Evolutionary conservation across 164 flowering plant genomes (phyloP).

Genomic region (Magnolia kwangsiensis): DNA sequence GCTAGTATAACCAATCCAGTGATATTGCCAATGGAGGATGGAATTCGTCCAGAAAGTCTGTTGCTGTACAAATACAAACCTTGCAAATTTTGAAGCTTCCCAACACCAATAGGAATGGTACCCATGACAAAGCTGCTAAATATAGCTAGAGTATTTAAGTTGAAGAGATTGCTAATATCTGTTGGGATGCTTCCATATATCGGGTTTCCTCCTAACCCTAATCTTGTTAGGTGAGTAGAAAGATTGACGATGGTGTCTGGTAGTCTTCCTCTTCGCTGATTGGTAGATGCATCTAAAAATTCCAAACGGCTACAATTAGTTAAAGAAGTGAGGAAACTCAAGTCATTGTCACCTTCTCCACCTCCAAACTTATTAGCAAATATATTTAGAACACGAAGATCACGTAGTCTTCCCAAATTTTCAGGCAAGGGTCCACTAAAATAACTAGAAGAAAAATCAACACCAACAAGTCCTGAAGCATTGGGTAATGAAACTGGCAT

Average conservation of each 20-base stretch:
- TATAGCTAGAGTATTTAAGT: constrained; percentile 12
- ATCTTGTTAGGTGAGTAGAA: constrained; percentile 1
- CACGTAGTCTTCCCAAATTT: not conserved
- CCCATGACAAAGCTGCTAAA: constrained; percentile 20
- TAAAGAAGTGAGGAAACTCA: constrained; percentile 18
- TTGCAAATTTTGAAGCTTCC: constrained; percentile 26
- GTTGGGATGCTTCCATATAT: constrained; percentile 32
- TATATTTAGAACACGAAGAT: not conserved
- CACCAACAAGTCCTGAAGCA: not conserved
- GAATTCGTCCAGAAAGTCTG: constrained; percentile 21
- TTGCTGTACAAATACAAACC: constrained; percentile 16
- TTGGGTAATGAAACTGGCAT: constrained; percentile 12
- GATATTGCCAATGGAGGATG: constrained; percentile 26
- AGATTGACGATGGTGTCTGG: constrained; percentile 29
- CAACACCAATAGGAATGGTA: constrained; percentile 22
- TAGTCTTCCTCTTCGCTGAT: constrained; percentile 26
- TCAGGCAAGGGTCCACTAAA: constrained; percentile 6
- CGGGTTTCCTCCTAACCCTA: constrained; percentile 16
- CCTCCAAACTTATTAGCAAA: constrained; percentile 10
- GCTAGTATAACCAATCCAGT: constrained; percentile 8
- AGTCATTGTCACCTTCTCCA: constrained; percentile 8
- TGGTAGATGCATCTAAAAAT: not conserved
- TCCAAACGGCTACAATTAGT: constrained; percentile 14
- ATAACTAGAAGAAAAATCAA: not conserved
- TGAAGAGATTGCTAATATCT: constrained; percentile 27